Evolutionary conservation across 495 filamentous ascomycete species (phyloP).

Genomic region (Podospora didyma): DNA sequence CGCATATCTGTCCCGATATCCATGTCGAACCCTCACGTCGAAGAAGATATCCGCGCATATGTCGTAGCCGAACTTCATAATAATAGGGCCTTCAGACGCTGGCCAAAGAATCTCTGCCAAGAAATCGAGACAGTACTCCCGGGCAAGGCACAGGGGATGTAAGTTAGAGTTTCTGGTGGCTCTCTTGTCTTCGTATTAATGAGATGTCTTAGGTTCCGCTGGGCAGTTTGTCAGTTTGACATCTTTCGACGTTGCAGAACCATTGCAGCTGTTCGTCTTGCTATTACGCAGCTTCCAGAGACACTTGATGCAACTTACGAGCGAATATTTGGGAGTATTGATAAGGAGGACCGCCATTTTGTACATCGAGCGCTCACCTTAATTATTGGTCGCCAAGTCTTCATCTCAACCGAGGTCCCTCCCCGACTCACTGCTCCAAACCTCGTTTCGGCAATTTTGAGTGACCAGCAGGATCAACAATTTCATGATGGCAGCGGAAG

Average conservation of each 20-base stretch:
- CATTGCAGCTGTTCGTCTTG: slow-evolving; percentile 15
- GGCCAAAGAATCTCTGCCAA: slow-evolving; percentile 14
- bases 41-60: slow-evolving; percentile 31
- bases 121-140: slow-evolving; percentile 20
- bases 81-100: slow-evolving; percentile 19
- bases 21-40: slow-evolving; percentile 32
- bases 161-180: too few relatives aligned
- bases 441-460: not conserved
- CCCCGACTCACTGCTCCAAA: too few relatives aligned
- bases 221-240: slow-evolving; percentile 43
- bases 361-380: slow-evolving; percentile 7
- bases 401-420: too few relatives aligned
- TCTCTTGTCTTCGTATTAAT: slow-evolving; percentile 6
- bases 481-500: not conserved
- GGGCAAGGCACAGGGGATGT: slow-evolving; percentile 34
- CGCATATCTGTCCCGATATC: slow-evolving; percentile 15
- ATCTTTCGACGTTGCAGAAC: slow-evolving; percentile 23
- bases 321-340: slow-evolving; percentile 29
- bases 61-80: slow-evolving; percentile 18
- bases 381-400: not conserved
- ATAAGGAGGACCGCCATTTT: slow-evolving; percentile 7
- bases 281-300: slow-evolving; percentile 31
- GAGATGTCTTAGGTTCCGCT: slow-evolving; percentile 25
- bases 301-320: slow-evolving; percentile 40
- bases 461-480: not conserved